Evolutionary conservation across 129 eudicot species (phyloP), one percentile per base, ranked within the genome.

Genomic region (Lactuca sativa): DNA sequence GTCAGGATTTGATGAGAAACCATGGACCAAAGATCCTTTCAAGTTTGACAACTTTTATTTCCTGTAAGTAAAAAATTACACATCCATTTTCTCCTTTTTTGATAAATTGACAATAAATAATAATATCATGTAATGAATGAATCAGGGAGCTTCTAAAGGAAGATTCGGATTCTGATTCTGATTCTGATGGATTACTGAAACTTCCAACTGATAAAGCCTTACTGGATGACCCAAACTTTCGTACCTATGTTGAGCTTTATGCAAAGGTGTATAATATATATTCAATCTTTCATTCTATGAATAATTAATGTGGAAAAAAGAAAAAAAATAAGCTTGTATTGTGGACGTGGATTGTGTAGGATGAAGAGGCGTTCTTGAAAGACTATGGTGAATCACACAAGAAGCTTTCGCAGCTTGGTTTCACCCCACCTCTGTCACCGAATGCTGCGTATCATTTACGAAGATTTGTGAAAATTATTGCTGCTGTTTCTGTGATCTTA

Each of bases 31-130:
- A 9, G 96, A 90, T 47, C 99, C 97, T 48, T 41, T 85, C 56
- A 93, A 89, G 81, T 93, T 93, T 72, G 98, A 93, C 84, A 93
- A 93, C 78, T 87, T 97, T 9, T 93, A 93, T 74, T 93, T 86
- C 59, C n/a, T n/a, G n/a, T n/a, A n/a, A n/a, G n/a, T n/a, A n/a
- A n/a, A n/a, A n/a, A n/a, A n/a, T n/a, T n/a, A n/a, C n/a, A n/a
- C n/a, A n/a, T n/a, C n/a, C 43, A 56, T n/a, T n/a, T n/a, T n/a
- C n/a, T n/a, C n/a, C n/a, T n/a, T n/a, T n/a, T n/a, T n/a, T n/a
- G n/a, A n/a, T n/a, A n/a, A n/a, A n/a, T n/a, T n/a, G n/a, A n/a
- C n/a, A n/a, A n/a, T n/a, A 44, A n/a, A n/a, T n/a, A n/a, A n/a
- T n/a, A n/a, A n/a, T n/a, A 77, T 82, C 13, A 4, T 13, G 37